A percentile compares a stretch with the other conserved stretches of the same genome.
phyloP scores from a whole-genome alignment of 2,329 filamentous ascomycete species.

The Botrytis deweyae region DNA sequence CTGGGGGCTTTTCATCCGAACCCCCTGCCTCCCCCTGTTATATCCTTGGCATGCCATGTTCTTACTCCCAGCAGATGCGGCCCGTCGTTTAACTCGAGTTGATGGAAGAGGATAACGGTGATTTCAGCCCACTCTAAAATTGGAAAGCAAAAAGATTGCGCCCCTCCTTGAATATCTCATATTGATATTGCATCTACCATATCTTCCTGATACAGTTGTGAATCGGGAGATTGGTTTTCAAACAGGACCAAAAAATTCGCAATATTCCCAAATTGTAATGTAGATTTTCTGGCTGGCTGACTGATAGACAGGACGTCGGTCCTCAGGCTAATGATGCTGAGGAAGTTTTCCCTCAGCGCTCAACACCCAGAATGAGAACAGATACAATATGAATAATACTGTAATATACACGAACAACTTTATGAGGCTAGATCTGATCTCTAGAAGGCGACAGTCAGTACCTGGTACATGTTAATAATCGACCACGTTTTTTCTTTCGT shows the following conservation, averaged over 20 bases:
- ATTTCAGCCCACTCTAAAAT: slow-evolving; percentile 27
- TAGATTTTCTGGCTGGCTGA: background rate
- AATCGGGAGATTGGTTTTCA: background rate
- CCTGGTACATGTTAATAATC: background rate
- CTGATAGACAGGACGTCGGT: background rate
- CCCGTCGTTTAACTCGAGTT: slow-evolving; percentile 13
- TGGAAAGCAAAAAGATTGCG: slow-evolving; percentile 26
- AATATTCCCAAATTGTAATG: background rate
- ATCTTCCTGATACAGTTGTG: background rate
- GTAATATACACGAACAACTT: background rate
- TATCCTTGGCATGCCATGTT: slow-evolving; percentile 18
- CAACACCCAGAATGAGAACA: background rate
- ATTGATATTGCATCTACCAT: background rate
- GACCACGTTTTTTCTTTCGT: background rate
- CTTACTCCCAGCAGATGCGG: slow-evolving; percentile 19
- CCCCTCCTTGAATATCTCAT: slow-evolving; percentile 25
- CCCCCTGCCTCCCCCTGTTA: slow-evolving; percentile 21
- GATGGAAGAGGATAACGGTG: slow-evolving; percentile 20
- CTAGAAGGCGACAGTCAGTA: background rate
- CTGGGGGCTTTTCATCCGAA: slow-evolving; percentile 20
- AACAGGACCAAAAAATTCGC: background rate
- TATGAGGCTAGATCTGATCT: background rate
- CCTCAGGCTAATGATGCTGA: background rate
- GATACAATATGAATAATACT: background rate
- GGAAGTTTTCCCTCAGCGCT: background rate